Base-by-base conservation (phyloP, 805 yeast species). In the Zygotorulaspora chibaensis region DNA sequence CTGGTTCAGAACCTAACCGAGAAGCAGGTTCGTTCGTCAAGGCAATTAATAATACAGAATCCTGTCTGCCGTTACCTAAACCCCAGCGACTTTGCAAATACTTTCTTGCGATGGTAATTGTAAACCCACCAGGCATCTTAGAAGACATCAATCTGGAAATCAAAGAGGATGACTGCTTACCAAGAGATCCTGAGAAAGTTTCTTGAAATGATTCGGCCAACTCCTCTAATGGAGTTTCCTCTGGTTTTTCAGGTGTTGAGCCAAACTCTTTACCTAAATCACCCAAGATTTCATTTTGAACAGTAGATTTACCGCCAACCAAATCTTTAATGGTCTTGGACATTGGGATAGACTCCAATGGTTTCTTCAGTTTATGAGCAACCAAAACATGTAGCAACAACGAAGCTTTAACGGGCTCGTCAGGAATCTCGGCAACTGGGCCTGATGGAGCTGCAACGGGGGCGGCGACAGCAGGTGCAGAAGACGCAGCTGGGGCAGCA, bases 91-190 rank as follows among this genome's bases (percentile, higher is more conserved):
- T 65, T 72, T 86, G 90, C 67, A 93, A 79, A 72, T 93, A 87
- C 69, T 90, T 88, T 76, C 97, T 84, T 42, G 96, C 95, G 54
- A 79, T 74, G 51, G 96, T 84, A 58, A 91, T 83, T 39, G 95
- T 85, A 71, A 91, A 93, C 16, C 99, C 99, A 78, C 99, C 99
- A 44, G 99, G 98, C 98, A 93, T 93, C 75, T 93, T 93, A 25
- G 97, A 84, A 9, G 98, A 83, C 75, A 90, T 85, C 63, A 93
- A 77, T 72, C 97, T 84, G 52, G 96, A 87, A 53, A 91, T 75
- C 61, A 93, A 77, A 25, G 96, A 84, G 31, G 89, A 72, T 1
- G 98, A 84, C 62, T 90, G 96, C 69, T 93, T 93, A 67, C 99
- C 99, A 56, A 93, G 79, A 54, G 81, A 77, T 57, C 98, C 98